A percentile compares a stretch with the other conserved stretches of the same genome.
Conservation (phyloP, 176 grass and related monocot genomes). For the Cocos nucifera region DNA sequence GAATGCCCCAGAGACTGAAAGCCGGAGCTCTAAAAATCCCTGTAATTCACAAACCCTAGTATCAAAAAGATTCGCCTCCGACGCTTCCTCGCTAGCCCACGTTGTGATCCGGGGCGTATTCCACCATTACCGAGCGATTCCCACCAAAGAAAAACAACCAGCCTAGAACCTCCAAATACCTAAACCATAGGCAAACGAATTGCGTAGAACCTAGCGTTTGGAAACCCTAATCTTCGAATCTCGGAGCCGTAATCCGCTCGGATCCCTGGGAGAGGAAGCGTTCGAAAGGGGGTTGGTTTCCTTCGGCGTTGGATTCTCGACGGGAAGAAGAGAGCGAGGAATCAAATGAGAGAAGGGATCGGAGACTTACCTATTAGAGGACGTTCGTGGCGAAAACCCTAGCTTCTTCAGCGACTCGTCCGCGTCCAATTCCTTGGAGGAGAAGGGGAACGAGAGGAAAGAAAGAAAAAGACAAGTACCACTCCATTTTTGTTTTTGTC, state of each 20-base stretch:
- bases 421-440: background rate
- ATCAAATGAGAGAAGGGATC: slow-evolving; percentile 2
- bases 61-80: background rate
- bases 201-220: slow-evolving; percentile 3
- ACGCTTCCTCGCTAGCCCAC: background rate
- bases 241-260: slow-evolving; percentile 5
- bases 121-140: too few species aligned
- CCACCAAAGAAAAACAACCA: background rate
- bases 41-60: background rate
- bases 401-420: slow-evolving; percentile 19
- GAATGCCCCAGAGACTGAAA: slow-evolving; percentile 10
- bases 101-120: background rate
- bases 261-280: background rate
- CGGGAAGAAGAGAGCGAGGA: background rate
- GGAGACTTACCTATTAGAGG: slow-evolving; percentile 9
- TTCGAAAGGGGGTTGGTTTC: slow-evolving; percentile 6
- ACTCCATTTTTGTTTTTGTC: too few species aligned
- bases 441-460: background rate
- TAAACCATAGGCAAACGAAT: slow-evolving; percentile 7
- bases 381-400: slow-evolving; percentile 57
- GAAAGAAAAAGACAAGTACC: background rate
- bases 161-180: slow-evolving; percentile 1
- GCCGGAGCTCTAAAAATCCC: slow-evolving; percentile 26
- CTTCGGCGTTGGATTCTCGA: slow-evolving; percentile 4
- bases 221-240: background rate